Conservation (phyloP, 2,329 filamentous ascomycete species). For the Colletotrichum spaethianum region DNA sequence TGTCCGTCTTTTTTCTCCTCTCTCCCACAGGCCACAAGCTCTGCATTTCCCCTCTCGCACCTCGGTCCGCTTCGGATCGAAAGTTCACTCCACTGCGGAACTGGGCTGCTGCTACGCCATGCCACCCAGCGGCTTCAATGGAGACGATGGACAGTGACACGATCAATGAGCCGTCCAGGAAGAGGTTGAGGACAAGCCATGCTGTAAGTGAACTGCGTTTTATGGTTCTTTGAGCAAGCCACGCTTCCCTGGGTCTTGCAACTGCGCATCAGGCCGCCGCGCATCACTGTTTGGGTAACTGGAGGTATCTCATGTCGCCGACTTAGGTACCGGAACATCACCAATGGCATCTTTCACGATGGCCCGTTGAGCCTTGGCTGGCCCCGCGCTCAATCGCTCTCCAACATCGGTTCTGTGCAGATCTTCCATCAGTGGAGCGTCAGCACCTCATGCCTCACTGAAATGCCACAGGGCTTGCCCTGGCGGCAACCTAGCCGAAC, state of each 20-base stretch:
- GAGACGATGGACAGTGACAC: constrained; percentile 47
- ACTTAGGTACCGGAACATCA: neutral
- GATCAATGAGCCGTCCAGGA: constrained; percentile 51
- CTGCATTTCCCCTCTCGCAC: constrained; percentile 11
- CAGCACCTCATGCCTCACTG: neutral
- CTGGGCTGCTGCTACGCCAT: constrained; percentile 25
- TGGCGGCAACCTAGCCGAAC: neutral
- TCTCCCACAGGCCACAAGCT: constrained; percentile 15
- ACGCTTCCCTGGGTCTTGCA: neutral
- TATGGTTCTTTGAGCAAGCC: neutral
- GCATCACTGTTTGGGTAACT: neutral
- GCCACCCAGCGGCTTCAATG: constrained; percentile 29
- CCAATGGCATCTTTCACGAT: neutral
- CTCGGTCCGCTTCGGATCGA: constrained; percentile 53
- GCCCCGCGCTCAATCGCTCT: neutral
- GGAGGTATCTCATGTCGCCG: neutral
- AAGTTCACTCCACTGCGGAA: constrained; percentile 18
- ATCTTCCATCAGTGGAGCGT: neutral
- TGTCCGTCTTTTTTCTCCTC: constrained; percentile 37
- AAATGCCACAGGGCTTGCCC: neutral
- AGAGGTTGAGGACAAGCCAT: constrained; percentile 59
- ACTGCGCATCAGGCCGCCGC: neutral
- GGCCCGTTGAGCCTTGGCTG: neutral
- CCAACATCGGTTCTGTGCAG: neutral
- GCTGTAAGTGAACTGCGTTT: constrained; percentile 51